Evolutionary conservation across 2,329 filamentous ascomycete genomes (phyloP).

Genomic region (Cladosporium sp.): DNA sequence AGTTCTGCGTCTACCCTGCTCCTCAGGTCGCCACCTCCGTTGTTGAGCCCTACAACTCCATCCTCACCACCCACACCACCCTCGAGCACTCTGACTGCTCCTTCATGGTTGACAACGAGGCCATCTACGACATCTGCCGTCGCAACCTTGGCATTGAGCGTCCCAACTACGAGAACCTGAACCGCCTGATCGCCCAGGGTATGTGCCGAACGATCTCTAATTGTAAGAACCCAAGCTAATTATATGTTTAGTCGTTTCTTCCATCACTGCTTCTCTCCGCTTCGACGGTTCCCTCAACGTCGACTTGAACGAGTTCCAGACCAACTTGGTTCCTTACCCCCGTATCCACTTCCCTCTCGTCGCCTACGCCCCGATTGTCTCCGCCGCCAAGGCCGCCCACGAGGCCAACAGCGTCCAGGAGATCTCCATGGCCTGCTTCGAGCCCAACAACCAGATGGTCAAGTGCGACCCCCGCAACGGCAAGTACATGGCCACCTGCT

Average conservation of each 20-base stretch:
- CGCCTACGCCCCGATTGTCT: slow-evolving; percentile 91
- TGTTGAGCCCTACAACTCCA: slow-evolving; percentile 99
- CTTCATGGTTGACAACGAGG: slow-evolving; percentile 99
- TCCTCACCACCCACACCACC: slow-evolving; percentile 97
- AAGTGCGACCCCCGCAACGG: slow-evolving; percentile 98
- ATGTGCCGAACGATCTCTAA: slow-evolving; percentile 47
- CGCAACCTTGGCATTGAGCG: slow-evolving; percentile 96
- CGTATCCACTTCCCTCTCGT: slow-evolving; percentile 99
- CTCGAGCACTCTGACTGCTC: slow-evolving; percentile 99
- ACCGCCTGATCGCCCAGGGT: slow-evolving; percentile 89
- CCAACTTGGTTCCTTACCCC: slow-evolving; percentile 97
- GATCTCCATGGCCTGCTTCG: slow-evolving; percentile 98
- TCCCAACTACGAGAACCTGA: slow-evolving; percentile 97
- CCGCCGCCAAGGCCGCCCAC: slow-evolving; percentile 90
- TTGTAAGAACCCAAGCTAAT: slow-evolving; percentile 4
- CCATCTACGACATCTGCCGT: slow-evolving; percentile 99
- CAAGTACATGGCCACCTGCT: slow-evolving; percentile 99
- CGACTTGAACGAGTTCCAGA: slow-evolving; percentile 99
- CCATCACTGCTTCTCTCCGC: slow-evolving; percentile 95
- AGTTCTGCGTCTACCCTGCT: slow-evolving; percentile 98
- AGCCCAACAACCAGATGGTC: slow-evolving; percentile 99
- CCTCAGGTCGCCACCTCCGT: slow-evolving; percentile 96
- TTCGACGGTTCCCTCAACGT: slow-evolving; percentile 99
- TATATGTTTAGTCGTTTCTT: slow-evolving; percentile 72
- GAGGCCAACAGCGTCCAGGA: slow-evolving; percentile 97